These are phyloP conservation scores for Phytopythium mirpurense DNA, from an alignment of 352 stramenopile species.

Conservation along the genomic window DNA sequence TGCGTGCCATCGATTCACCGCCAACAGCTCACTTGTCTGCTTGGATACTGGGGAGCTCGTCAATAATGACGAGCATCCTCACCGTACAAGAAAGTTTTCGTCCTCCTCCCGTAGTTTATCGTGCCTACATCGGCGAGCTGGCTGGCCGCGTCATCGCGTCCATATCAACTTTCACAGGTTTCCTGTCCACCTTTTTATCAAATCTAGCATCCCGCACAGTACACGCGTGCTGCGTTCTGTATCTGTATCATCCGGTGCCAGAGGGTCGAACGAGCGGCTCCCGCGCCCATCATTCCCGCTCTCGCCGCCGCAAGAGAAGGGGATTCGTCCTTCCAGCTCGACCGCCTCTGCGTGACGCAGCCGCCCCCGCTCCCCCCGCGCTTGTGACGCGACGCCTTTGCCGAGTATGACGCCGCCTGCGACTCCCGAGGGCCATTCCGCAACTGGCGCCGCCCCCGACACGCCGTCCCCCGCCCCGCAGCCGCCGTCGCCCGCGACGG, in stretches of 20 bases:
- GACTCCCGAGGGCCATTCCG: slow-evolving; percentile 16
- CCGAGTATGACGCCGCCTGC: too few relatives aligned
- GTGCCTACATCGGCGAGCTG: neutral
- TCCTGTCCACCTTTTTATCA: neutral
- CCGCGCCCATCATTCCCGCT: neutral
- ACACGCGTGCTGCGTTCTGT: too few relatives aligned
- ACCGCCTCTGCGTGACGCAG: slow-evolving; percentile 7
- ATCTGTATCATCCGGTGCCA: neutral
- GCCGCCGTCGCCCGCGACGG: neutral
- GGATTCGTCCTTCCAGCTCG: neutral
- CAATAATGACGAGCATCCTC: too few relatives aligned
- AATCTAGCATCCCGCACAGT: neutral
- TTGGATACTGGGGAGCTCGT: too few relatives aligned
- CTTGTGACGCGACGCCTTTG: too few relatives aligned
- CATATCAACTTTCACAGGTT: neutral
- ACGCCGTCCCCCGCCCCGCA: slow-evolving; percentile 6
- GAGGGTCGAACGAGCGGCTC: neutral
- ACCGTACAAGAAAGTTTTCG: too few relatives aligned
- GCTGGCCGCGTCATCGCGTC: neutral
- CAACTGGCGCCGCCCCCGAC: slow-evolving; percentile 31
- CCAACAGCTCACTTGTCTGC: too few relatives aligned
- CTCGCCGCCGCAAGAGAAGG: slow-evolving; percentile 2
- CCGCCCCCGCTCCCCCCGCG: neutral
- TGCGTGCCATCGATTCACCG: too few relatives aligned
- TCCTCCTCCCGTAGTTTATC: too few relatives aligned